A percentile compares a stretch with the other conserved stretches of the same genome.
These are phyloP conservation scores for Wilcoxina mikolae DNA, from an alignment of 495 filamentous ascomycete genomes.

Conservation along the genomic window DNA sequence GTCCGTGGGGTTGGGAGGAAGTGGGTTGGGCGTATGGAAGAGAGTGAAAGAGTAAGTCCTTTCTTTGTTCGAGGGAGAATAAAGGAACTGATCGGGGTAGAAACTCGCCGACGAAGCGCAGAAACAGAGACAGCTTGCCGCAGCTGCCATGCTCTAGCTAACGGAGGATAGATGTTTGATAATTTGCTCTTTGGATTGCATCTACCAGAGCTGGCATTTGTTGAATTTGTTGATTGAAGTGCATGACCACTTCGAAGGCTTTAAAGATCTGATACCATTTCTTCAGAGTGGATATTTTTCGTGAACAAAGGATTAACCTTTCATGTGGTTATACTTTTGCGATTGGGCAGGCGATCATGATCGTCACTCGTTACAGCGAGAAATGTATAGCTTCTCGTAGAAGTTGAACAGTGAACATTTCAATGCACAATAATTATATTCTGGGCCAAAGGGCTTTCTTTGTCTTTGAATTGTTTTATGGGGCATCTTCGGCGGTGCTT, in stretches of 20 bases:
- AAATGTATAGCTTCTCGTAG: not conserved
- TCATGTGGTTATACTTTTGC: too few relatives aligned
- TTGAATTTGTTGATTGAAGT: too few relatives aligned
- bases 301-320: too few relatives aligned
- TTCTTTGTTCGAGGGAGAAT: not conserved
- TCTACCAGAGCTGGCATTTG: too few relatives aligned
- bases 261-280: too few relatives aligned
- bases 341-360: not conserved
- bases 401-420: not conserved
- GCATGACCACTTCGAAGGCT: too few relatives aligned
- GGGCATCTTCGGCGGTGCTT: not conserved
- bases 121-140: slow-evolving; percentile 21
- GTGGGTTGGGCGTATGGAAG: slow-evolving; percentile 23
- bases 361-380: not conserved
- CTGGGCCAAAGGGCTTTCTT: not conserved
- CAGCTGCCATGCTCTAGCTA: slow-evolving; percentile 18
- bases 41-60: slow-evolving; percentile 22
- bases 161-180: not conserved
- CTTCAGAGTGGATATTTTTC: too few relatives aligned
- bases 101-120: slow-evolving; percentile 19
- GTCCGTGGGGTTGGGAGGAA: slow-evolving; percentile 15
- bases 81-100: slow-evolving; percentile 7
- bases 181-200: too few relatives aligned
- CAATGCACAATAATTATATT: not conserved
- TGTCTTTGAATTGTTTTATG: not conserved